phyloP scores from a whole-genome alignment of 2,329 filamentous ascomycete genomes.

The Xylaria sp. region DNA sequence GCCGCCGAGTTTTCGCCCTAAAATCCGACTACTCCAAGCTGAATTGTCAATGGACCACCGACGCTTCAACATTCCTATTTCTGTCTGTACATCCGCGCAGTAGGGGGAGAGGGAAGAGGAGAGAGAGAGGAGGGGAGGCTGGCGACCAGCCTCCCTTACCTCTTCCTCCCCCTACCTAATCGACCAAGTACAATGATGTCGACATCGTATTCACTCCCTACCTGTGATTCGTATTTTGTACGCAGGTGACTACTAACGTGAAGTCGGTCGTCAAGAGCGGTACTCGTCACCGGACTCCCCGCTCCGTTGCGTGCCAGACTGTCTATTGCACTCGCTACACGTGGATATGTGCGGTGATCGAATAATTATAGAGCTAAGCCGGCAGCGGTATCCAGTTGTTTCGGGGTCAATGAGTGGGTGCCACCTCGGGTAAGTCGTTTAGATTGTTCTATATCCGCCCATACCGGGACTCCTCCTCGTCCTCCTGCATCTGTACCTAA shows the following conservation, averaged over 20 bases:
- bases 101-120: too few relatives aligned
- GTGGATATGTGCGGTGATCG: conserved; percentile 17
- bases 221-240: too few relatives aligned
- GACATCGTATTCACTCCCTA: neutral
- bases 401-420: conserved; percentile 8
- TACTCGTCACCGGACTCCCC: conserved; percentile 12
- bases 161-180: neutral
- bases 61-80: too few relatives aligned
- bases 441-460: neutral
- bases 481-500: conserved; percentile 29
- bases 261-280: too few relatives aligned
- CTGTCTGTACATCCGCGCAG: too few relatives aligned
- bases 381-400: conserved; percentile 19
- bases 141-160: neutral
- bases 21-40: neutral
- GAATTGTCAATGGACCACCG: neutral
- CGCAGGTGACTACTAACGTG: too few relatives aligned
- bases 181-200: neutral
- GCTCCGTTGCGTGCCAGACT: conserved; percentile 12
- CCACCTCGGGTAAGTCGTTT: conserved; percentile 13
- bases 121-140: neutral
- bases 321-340: conserved; percentile 18
- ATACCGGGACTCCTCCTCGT: conserved; percentile 15
- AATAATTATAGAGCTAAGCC: conserved; percentile 16
- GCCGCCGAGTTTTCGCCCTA: neutral